phyloP scores from a whole-genome alignment of 352 stramenopile species.

The Stephanocyclus meneghinianus region DNA sequence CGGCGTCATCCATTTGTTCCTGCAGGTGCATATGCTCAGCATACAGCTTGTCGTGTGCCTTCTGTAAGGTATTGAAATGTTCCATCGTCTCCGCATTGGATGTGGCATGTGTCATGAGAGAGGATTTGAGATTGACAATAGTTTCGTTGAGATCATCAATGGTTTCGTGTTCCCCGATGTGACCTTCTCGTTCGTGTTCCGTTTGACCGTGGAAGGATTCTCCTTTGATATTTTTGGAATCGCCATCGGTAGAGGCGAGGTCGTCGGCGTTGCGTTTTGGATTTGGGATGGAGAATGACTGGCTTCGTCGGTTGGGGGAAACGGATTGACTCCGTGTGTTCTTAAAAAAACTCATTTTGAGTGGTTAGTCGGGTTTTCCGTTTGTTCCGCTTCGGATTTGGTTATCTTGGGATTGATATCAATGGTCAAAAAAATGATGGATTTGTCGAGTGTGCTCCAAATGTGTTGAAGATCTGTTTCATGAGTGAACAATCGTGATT shows the following conservation, averaged over 20 bases:
- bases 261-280: background rate
- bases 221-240: no score
- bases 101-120: conserved; percentile 34
- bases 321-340: no score
- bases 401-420: background rate
- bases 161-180: conserved; percentile 9
- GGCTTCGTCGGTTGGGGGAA: background rate
- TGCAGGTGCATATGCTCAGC: conserved; percentile 30
- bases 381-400: background rate
- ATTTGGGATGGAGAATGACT: background rate
- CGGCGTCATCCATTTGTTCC: conserved; percentile 49
- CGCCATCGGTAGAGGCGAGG: no score
- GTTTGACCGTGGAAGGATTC: background rate
- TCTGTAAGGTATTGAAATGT: conserved; percentile 29
- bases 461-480: no score
- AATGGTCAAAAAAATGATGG: background rate
- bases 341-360: no score
- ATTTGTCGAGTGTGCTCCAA: no score
- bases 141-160: conserved; percentile 28
- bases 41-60: conserved; percentile 33
- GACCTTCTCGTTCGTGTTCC: background rate
- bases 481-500: no score
- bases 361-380: background rate
- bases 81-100: conserved; percentile 37
- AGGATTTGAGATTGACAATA: conserved; percentile 30